These are phyloP conservation scores for Stereocaulon alpinum DNA, from an alignment of 495 filamentous ascomycete species.

Conservation along the genomic window DNA sequence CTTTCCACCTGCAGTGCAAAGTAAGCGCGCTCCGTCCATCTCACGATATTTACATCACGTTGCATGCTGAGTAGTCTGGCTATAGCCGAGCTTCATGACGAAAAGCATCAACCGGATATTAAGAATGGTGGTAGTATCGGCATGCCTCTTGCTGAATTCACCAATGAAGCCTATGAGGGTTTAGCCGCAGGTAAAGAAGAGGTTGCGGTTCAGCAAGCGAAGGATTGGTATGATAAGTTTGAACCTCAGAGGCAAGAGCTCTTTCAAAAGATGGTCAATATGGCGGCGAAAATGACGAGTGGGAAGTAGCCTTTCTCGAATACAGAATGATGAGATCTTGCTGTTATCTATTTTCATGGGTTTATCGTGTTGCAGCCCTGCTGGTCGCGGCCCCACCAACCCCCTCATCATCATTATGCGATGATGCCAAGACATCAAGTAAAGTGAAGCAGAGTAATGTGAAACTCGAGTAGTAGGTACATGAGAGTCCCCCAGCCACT, in stretches of 20 bases:
- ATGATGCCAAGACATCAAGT: no score
- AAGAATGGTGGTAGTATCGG: conserved; percentile 35
- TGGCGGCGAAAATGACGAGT: not conserved
- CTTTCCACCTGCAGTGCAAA: conserved; percentile 60
- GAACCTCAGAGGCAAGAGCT: conserved; percentile 23
- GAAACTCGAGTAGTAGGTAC: no score
- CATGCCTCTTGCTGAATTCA: conserved; percentile 53
- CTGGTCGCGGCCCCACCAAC: no score
- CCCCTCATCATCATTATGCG: no score
- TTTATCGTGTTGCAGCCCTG: not conserved
- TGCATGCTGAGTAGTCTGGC: not conserved
- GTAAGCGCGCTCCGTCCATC: conserved; percentile 5
- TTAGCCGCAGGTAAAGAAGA: conserved; percentile 42
- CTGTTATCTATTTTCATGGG: not conserved
- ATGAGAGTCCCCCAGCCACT: no score
- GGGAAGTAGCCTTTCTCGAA: not conserved
- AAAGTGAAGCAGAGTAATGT: no score
- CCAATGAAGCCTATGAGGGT: conserved; percentile 43
- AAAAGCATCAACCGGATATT: conserved; percentile 26
- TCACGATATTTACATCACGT: not conserved
- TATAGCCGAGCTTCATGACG: conserved; percentile 34
- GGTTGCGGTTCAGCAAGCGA: conserved; percentile 24
- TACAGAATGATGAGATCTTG: no score
- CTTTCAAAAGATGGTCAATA: conserved; percentile 24
- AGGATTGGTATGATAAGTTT: conserved; percentile 17